Base-by-base conservation (phyloP, 768 basidiomycete species). In the Lactarius indigo region DNA sequence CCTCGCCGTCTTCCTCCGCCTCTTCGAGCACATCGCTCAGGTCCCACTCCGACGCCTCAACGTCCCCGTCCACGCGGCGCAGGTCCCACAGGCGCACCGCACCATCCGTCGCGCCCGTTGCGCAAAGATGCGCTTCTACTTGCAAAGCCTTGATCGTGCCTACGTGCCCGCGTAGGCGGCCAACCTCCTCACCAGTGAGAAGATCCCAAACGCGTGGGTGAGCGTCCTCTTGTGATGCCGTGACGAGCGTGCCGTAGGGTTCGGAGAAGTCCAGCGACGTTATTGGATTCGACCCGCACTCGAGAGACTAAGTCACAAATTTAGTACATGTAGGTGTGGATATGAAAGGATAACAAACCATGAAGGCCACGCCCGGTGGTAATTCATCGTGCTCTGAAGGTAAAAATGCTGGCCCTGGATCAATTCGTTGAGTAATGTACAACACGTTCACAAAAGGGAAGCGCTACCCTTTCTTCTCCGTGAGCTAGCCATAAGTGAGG, bases 301-400 rank as follows among this genome's bases (percentile, higher is more conserved):
- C 83, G 37, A 98, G 81, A 3, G 94, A 92, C 93, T 96, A 75
- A 0, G 47, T 18, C n/a, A 61, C n/a, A 60, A 52, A 56, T 72
- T 52, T 12, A 72, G 69, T 65, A 33, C 39, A 47, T 37, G 59
- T 61, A 47, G 61, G 12, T 58, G 6, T 39, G 64, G 20, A 7
- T 63, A 30, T 47, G 56, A 56, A 47, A 50, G 28, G 42, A 13
- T n/a, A 33, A 72, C 72, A 71, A 77, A 93, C 94, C 96, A 99
- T 98, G 79, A 99, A 99, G 15, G 96, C 97, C 6, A 98, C 87
- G 1, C 94, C 94, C 9, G 89, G 85, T 10, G 97, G 97, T 35
- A 99, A 82, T 61, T 97, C 94, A 71, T 95, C 94, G 71, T 99
- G 97, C 75, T 98, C 97, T 20, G 95, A 97, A 5, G 97, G 97